A percentile compares a stretch with the other conserved stretches of the same genome.
phyloP scores from a whole-genome alignment of 2,329 filamentous ascomycete genomes.

The Cladosporium austrohemisphaericum region DNA sequence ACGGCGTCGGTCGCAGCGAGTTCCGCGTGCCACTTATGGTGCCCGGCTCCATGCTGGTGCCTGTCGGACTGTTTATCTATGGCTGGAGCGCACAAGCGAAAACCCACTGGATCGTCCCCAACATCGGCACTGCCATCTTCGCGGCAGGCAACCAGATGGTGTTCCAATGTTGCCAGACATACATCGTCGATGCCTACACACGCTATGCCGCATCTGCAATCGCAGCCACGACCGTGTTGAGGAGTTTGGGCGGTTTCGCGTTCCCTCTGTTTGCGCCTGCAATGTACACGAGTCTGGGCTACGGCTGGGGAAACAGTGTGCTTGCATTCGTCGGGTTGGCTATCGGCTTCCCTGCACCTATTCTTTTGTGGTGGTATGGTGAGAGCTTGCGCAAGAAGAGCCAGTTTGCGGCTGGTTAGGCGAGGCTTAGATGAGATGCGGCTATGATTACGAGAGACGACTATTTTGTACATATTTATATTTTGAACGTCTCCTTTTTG shows the following conservation, averaged over 20 bases:
- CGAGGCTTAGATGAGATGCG: conserved; percentile 7
- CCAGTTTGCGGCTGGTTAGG: conserved; percentile 33
- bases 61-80: conserved; percentile 55
- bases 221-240: conserved; percentile 53
- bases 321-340: conserved; percentile 54
- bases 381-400: conserved; percentile 35
- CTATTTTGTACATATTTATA: conserved; percentile 9
- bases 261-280: conserved; percentile 59
- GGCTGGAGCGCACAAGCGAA: conserved; percentile 55
- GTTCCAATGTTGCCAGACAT: conserved; percentile 59
- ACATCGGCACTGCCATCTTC: conserved; percentile 56
- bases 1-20: conserved; percentile 37
- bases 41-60: conserved; percentile 51
- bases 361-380: conserved; percentile 43
- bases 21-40: conserved; percentile 53
- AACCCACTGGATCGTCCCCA: conserved; percentile 58
- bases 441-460: conserved; percentile 12
- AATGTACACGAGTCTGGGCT: conserved; percentile 45
- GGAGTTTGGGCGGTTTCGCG: conserved; percentile 54
- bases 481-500: background rate
- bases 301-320: conserved; percentile 52
- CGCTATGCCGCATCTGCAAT: conserved; percentile 48
- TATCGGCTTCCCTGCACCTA: conserved; percentile 49
- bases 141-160: conserved; percentile 54
- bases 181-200: conserved; percentile 56